phyloP scores from a whole-genome alignment of 129 eudicot species.

The Tagetes erecta region DNA sequence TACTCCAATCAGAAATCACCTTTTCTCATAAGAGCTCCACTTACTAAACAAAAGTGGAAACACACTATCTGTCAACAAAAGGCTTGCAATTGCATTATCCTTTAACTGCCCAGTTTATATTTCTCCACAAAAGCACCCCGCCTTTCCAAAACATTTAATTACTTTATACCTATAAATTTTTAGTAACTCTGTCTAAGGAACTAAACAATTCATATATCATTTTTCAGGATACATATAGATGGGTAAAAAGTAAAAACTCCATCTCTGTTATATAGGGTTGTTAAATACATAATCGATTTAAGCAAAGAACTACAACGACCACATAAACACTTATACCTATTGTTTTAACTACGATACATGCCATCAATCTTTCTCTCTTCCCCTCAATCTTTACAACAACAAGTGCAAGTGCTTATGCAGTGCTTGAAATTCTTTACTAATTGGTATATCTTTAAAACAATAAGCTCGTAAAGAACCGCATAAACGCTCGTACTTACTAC shows the following conservation, averaged over 20 bases:
- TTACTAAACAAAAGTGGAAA: slow-evolving; percentile 4
- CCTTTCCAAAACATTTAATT: background rate
- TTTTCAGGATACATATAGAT: background rate
- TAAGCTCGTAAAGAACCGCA: background rate
- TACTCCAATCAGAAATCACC: background rate
- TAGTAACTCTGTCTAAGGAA: background rate
- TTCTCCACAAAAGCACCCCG: background rate
- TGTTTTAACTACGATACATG: background rate
- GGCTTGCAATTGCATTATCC: slow-evolving; percentile 4
- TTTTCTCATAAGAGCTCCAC: slow-evolving; percentile 9
- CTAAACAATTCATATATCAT: background rate
- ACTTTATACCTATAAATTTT: background rate
- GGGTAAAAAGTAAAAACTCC: background rate
- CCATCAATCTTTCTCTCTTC: background rate
- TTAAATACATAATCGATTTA: no score
- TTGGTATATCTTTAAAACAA: background rate
- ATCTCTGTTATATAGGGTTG: background rate
- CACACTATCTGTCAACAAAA: slow-evolving; percentile 8
- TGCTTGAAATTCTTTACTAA: background rate
- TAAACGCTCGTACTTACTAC: background rate
- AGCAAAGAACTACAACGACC: background rate
- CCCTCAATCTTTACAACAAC: background rate
- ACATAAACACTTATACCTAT: background rate
- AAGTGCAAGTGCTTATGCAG: background rate
- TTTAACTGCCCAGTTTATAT: background rate